These are phyloP conservation scores for Neophaeococcomyces aloes DNA, from an alignment of 2,329 filamentous ascomycete genomes.

Conservation along the genomic window DNA sequence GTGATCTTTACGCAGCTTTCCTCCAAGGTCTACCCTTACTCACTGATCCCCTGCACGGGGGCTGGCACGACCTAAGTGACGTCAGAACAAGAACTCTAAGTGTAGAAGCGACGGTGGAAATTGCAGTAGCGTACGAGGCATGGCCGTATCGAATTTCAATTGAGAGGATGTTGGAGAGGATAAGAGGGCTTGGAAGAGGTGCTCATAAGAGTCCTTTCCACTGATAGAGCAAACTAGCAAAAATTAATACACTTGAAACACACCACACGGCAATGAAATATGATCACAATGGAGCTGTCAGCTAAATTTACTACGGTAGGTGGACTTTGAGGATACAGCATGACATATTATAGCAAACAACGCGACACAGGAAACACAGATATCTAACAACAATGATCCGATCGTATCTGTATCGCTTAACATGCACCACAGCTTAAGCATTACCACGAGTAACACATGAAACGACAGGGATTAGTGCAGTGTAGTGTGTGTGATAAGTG, in stretches of 20 bases:
- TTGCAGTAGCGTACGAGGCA: conserved; percentile 19
- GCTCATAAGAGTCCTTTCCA: neutral
- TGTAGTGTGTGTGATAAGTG: too few relatives aligned
- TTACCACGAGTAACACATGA: too few relatives aligned
- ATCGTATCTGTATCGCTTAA: too few relatives aligned
- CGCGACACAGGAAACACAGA: too few relatives aligned
- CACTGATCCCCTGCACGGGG: conserved; percentile 16
- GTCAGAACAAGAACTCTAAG: conserved; percentile 17
- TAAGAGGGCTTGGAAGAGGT: neutral
- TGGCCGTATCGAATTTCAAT: conserved; percentile 18
- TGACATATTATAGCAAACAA: too few relatives aligned
- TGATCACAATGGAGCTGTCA: neutral
- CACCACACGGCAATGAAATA: neutral
- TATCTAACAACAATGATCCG: too few relatives aligned
- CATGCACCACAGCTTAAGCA: too few relatives aligned
- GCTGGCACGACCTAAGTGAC: conserved; percentile 15
- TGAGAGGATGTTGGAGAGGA: conserved; percentile 12
- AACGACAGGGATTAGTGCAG: too few relatives aligned
- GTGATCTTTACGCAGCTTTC: conserved; percentile 14
- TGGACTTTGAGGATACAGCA: too few relatives aligned
- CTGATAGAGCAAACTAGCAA: neutral
- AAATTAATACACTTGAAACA: neutral
- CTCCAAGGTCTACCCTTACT: conserved; percentile 15
- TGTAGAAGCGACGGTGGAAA: conserved; percentile 15
- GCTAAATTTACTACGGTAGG: too few relatives aligned